Conservation (phyloP, 306 rosid genomes). For the Herpetospermum pedunculosum region DNA sequence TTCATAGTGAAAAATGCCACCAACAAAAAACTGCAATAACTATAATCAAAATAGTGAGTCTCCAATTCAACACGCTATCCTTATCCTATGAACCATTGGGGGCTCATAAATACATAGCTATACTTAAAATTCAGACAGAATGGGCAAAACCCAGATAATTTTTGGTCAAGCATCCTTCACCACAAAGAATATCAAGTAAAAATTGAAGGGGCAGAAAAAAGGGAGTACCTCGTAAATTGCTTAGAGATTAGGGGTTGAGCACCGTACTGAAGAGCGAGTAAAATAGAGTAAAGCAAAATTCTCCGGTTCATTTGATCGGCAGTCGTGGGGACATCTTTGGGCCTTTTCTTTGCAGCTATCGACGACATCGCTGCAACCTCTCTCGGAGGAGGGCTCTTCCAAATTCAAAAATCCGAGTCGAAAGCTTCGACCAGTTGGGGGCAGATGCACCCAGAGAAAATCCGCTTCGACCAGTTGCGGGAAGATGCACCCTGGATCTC, state of each 20-base stretch:
- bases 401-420: not conserved
- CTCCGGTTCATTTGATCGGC: conserved; percentile 22
- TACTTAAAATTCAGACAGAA: not conserved
- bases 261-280: conserved; percentile 86
- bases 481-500: no score
- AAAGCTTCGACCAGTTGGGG: not conserved
- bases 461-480: no score
- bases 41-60: not conserved
- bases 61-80: not conserved
- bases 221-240: conserved; percentile 53
- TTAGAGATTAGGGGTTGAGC: conserved; percentile 94
- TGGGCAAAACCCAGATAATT: not conserved
- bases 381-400: conserved; percentile 1
- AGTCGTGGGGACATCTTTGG: conserved; percentile 21
- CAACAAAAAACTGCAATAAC: not conserved
- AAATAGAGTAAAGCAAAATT: conserved; percentile 52
- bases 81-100: not conserved
- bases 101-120: not conserved
- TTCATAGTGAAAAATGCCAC: not conserved
- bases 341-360: conserved; percentile 13
- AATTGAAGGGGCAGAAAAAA: not conserved
- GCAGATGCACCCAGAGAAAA: no score
- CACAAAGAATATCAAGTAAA: not conserved
- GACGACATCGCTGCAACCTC: not conserved
- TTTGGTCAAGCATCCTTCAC: not conserved